These are phyloP conservation scores for Naematelia aurantialba DNA, from an alignment of 768 basidiomycete genomes.

Conservation along the genomic window DNA sequence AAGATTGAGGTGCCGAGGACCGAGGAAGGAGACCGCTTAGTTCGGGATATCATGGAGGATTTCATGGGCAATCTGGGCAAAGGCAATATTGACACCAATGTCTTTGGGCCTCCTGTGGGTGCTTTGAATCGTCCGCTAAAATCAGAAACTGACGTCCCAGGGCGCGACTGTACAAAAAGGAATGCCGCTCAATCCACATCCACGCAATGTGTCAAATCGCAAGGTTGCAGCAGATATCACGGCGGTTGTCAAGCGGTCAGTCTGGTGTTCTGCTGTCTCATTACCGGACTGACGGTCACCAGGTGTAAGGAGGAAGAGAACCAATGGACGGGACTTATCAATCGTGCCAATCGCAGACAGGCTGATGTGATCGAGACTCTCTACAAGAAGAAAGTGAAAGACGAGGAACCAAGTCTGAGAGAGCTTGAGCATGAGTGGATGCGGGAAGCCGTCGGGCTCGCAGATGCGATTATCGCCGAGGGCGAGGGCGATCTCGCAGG, in stretches of 20 bases:
- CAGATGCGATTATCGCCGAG: slow-evolving; percentile 36
- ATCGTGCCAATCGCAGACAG: slow-evolving; percentile 30
- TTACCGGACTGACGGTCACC: neutral
- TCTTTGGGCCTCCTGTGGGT: slow-evolving; percentile 22
- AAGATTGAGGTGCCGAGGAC: slow-evolving; percentile 21
- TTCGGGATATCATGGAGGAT: slow-evolving; percentile 45
- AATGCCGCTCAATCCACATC: slow-evolving; percentile 38
- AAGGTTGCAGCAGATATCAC: slow-evolving; percentile 30
- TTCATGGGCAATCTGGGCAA: slow-evolving; percentile 33
- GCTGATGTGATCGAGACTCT: slow-evolving; percentile 19
- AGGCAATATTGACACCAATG: slow-evolving; percentile 46
- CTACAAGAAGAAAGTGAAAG: slow-evolving; percentile 14
- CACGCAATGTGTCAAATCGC: slow-evolving; percentile 41
- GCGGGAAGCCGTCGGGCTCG: slow-evolving; percentile 50
- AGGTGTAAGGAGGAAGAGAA: slow-evolving; percentile 37
- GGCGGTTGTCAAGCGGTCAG: slow-evolving; percentile 36
- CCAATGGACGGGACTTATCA: slow-evolving; percentile 31
- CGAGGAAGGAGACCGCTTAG: slow-evolving; percentile 41
- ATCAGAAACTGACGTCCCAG: neutral
- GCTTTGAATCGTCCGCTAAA: neutral
- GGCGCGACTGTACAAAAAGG: neutral
- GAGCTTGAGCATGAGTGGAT: slow-evolving; percentile 32
- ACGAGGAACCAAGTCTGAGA: slow-evolving; percentile 19
- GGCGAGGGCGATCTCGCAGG: slow-evolving; percentile 32
- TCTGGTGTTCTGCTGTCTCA: neutral